Conservation (phyloP, 768 basidiomycete genomes). For the Pulveroboletus frians region DNA sequence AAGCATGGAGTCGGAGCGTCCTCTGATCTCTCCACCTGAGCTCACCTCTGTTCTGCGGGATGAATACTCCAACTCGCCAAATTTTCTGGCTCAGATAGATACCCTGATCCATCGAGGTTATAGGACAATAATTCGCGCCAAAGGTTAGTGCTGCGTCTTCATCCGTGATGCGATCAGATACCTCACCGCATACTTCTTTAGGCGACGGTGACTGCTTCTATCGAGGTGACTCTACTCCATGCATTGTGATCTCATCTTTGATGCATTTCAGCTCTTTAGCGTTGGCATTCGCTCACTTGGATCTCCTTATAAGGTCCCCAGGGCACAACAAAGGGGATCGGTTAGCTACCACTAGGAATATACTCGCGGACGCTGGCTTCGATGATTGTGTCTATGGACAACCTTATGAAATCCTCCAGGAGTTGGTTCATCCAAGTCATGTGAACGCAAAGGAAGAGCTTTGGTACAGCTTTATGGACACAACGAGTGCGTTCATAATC, state of each 20-base stretch:
- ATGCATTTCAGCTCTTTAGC: constrained; percentile 42
- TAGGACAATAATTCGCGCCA: constrained; percentile 59
- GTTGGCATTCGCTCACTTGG: constrained; percentile 75
- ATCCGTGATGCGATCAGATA: not conserved
- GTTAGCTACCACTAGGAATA: constrained; percentile 46
- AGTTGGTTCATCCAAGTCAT: constrained; percentile 44
- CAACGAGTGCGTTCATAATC: constrained; percentile 37
- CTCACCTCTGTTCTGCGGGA: constrained; percentile 51
- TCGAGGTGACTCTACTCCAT: constrained; percentile 50
- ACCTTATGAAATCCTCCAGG: constrained; percentile 61
- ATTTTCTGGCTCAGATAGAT: constrained; percentile 72
- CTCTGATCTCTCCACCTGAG: constrained; percentile 50
- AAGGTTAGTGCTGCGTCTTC: constrained; percentile 44
- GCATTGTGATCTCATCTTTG: constrained; percentile 5
- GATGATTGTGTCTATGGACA: constrained; percentile 67
- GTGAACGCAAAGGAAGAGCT: constrained; percentile 30
- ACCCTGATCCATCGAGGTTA: constrained; percentile 62
- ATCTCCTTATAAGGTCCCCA: constrained; percentile 53
- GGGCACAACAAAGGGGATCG: constrained; percentile 44
- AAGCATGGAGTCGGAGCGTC: constrained; percentile 35
- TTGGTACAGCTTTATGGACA: constrained; percentile 44
- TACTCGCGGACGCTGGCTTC: constrained; percentile 57
- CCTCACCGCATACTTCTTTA: constrained; percentile 17
- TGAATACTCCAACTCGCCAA: constrained; percentile 58
- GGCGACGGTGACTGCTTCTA: constrained; percentile 95